Conservation (phyloP, 1,139 yeast genomes). For the Suhomyces ambrosiae region DNA sequence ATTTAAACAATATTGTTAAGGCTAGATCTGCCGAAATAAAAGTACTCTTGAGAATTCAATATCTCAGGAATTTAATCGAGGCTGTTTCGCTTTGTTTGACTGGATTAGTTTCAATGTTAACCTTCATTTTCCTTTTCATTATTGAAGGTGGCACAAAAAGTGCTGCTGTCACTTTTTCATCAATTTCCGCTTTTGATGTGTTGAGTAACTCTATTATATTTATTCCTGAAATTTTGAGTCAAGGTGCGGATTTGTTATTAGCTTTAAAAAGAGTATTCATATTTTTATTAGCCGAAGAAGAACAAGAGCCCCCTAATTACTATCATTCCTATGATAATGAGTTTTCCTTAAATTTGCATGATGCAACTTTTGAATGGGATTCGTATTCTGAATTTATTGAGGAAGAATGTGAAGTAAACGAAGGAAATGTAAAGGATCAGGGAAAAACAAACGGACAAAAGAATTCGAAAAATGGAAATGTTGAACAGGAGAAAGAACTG, state of each 20-base stretch:
- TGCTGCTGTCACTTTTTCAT: slow-evolving; percentile 73
- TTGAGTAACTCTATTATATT: slow-evolving; percentile 51
- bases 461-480: not conserved
- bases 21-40: slow-evolving; percentile 52
- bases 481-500: not conserved
- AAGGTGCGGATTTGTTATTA: slow-evolving; percentile 65
- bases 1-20: slow-evolving; percentile 11
- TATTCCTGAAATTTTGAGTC: slow-evolving; percentile 67
- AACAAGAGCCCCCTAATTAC: slow-evolving; percentile 12
- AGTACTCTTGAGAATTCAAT: slow-evolving; percentile 49
- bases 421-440: not conserved
- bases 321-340: slow-evolving; percentile 8
- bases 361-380: slow-evolving; percentile 73
- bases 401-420: not conserved
- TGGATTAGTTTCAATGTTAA: slow-evolving; percentile 63
- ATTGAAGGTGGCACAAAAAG: slow-evolving; percentile 44
- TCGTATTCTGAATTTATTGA: slow-evolving; percentile 24
- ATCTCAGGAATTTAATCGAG: slow-evolving; percentile 56
- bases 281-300: slow-evolving; percentile 41
- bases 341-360: slow-evolving; percentile 46
- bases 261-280: slow-evolving; percentile 61
- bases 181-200: slow-evolving; percentile 70
- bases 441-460: not conserved
- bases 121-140: slow-evolving; percentile 68
- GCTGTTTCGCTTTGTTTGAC: slow-evolving; percentile 62